Conservation (phyloP, 106 monocot genomes). For the Chionographis japonica region DNA sequence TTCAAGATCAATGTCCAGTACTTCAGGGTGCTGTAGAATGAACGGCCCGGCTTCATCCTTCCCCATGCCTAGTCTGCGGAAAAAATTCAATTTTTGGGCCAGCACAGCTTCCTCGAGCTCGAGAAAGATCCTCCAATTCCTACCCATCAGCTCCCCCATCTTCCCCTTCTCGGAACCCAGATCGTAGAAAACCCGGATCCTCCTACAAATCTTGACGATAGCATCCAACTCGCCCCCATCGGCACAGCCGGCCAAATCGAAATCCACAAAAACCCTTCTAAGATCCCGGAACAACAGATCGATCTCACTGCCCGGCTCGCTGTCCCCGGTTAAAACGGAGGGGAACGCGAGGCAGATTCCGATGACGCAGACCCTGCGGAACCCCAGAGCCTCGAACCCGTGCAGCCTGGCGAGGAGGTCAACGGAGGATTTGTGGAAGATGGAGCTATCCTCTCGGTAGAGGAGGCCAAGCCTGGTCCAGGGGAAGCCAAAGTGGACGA, state of each 20-base stretch:
- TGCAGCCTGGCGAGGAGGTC: slow-evolving; percentile 15
- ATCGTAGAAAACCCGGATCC: slow-evolving; percentile 61
- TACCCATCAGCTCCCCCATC: slow-evolving; percentile 51
- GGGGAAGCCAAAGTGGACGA: slow-evolving; percentile 66
- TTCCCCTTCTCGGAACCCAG: slow-evolving; percentile 37
- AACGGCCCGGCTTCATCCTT: slow-evolving; percentile 42
- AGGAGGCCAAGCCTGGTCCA: slow-evolving; percentile 48
- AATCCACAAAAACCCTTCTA: slow-evolving; percentile 31
- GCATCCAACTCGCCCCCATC: slow-evolving; percentile 47
- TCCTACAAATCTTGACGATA: slow-evolving; percentile 35
- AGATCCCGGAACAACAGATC: slow-evolving; percentile 40
- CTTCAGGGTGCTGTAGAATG: slow-evolving; percentile 24
- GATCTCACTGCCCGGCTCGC: neutral
- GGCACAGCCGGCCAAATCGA: slow-evolving; percentile 10
- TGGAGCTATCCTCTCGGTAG: slow-evolving; percentile 23
- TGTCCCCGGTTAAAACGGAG: slow-evolving; percentile 12
- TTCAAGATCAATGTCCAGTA: slow-evolving; percentile 54
- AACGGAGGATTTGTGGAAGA: slow-evolving; percentile 22
- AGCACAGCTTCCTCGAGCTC: slow-evolving; percentile 33
- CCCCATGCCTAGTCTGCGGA: slow-evolving; percentile 55
- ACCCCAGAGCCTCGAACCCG: slow-evolving; percentile 30
- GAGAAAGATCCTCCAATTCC: slow-evolving; percentile 33
- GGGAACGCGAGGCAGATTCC: slow-evolving; percentile 73
- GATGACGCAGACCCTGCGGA: slow-evolving; percentile 40
- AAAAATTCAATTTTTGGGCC: slow-evolving; percentile 45